Evolutionary conservation across 2,329 filamentous ascomycete genomes (phyloP), one percentile per base, ranked within the genome.

Genomic region (Pezicula radicicola): DNA sequence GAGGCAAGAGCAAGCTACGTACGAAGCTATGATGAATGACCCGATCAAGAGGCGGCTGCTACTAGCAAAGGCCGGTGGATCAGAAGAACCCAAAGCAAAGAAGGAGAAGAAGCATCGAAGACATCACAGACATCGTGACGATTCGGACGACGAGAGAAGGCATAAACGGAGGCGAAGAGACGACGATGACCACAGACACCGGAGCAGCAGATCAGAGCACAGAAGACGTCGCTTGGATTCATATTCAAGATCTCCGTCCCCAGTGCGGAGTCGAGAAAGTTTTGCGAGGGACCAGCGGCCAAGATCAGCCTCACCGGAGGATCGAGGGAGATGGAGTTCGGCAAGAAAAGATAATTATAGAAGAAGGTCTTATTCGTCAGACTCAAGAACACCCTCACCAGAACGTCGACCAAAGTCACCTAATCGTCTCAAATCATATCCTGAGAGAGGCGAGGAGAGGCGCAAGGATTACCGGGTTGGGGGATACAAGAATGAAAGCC

Each of bases 1-100:
- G 77, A 88, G 85, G 67, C 88, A 95, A 66, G 92, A 97, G 67
- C 89, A 93, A 69, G 85, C 86, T 27, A 85, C 88, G 2, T 90
- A 91, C 66, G 84, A 88, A 61, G 80, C 84, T 8, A 87, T 91
- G 82, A 91, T 89, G 83, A 89, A 85, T 60, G 87, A 91, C 62
- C 86, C 87, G 0, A 77, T 81, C 56, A 85, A 81, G 72, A 77
- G 86, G 57, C 76, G 80, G 53, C 83, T 89, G 63, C 67, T 95
- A 30, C 75, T 94, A 25, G 79, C 80, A 0, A 77, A 80, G 9
- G 84, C 84, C 70, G 83, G 83, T 0, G 75, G 81, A 42, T 74
- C 70, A 1, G 77, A 79, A 13, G 72, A 76, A 4, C 72, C 51
- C 1, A 70, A 68, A 44, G 71, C 75, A 2, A 74, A 58, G 4